Conservation (phyloP, 345 rosid species). For the Syzygium grande region DNA sequence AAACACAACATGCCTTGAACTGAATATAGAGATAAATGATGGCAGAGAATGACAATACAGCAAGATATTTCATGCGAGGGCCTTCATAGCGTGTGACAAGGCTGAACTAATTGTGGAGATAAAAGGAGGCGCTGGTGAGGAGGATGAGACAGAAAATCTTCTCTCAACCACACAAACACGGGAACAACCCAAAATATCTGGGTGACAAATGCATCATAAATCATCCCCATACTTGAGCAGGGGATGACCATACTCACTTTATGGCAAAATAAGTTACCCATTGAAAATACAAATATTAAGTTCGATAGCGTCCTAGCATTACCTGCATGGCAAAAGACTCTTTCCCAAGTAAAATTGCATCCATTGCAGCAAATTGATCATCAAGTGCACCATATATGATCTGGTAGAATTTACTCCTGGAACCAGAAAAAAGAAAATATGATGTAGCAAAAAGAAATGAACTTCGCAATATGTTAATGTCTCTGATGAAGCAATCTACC, state of each 20-base stretch:
- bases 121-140: background rate
- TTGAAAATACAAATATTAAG: background rate
- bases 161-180: background rate
- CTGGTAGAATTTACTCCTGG: conserved; percentile 70
- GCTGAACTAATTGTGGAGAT: background rate
- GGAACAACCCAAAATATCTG: background rate
- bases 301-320: background rate
- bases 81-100: background rate
- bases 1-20: background rate
- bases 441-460: background rate
- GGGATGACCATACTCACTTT: background rate
- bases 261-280: background rate
- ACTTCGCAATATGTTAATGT: background rate
- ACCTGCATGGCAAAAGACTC: conserved; percentile 78
- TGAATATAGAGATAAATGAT: background rate
- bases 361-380: conserved; percentile 87
- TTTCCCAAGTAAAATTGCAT: conserved; percentile 63
- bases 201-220: background rate
- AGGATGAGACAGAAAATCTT: background rate
- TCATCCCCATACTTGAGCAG: background rate
- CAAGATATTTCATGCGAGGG: background rate
- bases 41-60: background rate
- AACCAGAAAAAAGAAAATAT: conserved; percentile 9
- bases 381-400: conserved; percentile 71
- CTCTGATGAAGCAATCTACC: conserved; percentile 18